Conservation (phyloP, 225 moss, liverwort and hornwort species). For the Straminergon stramineum region DNA sequence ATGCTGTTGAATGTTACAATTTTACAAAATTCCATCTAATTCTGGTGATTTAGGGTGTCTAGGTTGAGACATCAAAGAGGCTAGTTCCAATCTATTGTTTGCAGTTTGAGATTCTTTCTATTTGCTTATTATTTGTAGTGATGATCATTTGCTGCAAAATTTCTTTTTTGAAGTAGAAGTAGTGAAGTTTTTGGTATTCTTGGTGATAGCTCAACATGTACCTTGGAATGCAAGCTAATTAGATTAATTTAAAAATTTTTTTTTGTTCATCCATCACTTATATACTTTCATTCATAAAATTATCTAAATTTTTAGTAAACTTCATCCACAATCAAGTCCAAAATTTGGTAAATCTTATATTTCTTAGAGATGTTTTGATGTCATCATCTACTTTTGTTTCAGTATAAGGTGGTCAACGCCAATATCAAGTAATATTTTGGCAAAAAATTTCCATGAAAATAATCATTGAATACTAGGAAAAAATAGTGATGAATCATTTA, state of each 20-base stretch:
- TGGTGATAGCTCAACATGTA: neutral
- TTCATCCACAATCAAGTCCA: neutral
- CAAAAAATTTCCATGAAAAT: neutral
- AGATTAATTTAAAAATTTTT: neutral
- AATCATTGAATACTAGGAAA: neutral
- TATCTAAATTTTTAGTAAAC: neutral
- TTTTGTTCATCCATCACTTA: neutral
- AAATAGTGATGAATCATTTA: neutral
- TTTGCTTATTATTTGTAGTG: neutral
- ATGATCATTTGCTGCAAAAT: neutral
- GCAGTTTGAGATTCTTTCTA: neutral
- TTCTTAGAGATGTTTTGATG: neutral
- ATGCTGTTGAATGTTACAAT: neutral
- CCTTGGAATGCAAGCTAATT: neutral
- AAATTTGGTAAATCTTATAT: neutral
- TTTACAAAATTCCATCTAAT: too few species aligned
- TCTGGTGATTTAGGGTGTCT: too few species aligned
- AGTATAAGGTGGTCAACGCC: neutral
- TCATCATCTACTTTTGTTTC: neutral
- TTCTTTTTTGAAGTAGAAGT: rapidly evolving
- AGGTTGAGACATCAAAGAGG: neutral
- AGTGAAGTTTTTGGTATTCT: neutral
- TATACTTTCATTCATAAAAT: neutral
- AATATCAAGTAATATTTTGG: neutral
- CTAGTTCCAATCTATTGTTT: neutral